phyloP scores from a whole-genome alignment of 495 filamentous ascomycete species.

The Penicillium maclennaniae region DNA sequence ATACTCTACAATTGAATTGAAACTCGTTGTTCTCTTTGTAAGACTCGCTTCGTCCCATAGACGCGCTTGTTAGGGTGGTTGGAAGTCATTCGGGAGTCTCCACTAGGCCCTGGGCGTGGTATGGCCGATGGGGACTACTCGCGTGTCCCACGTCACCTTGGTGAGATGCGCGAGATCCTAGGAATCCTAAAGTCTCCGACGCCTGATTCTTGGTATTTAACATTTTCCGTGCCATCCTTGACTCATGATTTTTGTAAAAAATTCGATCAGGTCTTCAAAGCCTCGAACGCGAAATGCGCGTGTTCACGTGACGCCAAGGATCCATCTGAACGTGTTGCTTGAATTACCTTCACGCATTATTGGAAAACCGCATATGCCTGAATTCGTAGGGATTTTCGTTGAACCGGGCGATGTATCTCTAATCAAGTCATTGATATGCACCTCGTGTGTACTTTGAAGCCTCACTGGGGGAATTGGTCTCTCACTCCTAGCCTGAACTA shows the following conservation, averaged over 20 bases:
- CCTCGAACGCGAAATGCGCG: constrained; percentile 15
- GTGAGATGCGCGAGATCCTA: constrained; percentile 18
- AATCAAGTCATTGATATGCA: too few relatives aligned
- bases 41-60: background rate
- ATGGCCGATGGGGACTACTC: constrained; percentile 15
- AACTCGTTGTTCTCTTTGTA: background rate
- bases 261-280: background rate
- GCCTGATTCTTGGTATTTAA: constrained; percentile 8
- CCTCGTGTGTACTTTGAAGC: background rate
- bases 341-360: too few relatives aligned
- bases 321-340: background rate
- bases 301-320: constrained; percentile 4
- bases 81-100: constrained; percentile 18
- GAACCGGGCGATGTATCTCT: too few relatives aligned
- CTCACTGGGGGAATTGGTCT: background rate
- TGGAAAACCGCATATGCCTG: too few relatives aligned
- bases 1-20: background rate
- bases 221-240: constrained; percentile 3
- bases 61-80: constrained; percentile 11
- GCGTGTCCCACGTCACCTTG: constrained; percentile 20
- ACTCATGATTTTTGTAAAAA: background rate
- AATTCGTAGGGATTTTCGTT: too few relatives aligned
- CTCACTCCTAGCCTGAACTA: background rate
- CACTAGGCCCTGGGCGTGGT: constrained; percentile 12
- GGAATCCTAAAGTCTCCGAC: background rate